phyloP scores from a whole-genome alignment of 192 early-diverging fungal species.

The Hyaloraphidium curvatum region DNA sequence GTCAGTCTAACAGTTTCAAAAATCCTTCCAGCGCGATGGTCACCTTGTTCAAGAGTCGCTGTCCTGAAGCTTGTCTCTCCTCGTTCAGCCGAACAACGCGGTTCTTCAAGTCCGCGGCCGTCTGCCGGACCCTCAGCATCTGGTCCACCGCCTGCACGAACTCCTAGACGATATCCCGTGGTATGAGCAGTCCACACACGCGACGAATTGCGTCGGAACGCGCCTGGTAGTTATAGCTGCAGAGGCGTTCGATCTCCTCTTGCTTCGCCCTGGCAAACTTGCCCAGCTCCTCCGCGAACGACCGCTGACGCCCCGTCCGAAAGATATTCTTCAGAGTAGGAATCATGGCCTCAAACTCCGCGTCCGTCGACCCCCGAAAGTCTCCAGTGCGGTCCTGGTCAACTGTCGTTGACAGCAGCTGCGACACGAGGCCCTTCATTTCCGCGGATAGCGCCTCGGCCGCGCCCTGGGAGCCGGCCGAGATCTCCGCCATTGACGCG shows the following conservation, averaged over 20 bases:
- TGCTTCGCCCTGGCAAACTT: slow-evolving; percentile 73
- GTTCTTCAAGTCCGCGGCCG: slow-evolving; percentile 60
- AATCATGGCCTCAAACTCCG: no score
- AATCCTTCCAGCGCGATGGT: slow-evolving; percentile 60
- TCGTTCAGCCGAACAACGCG: slow-evolving; percentile 72
- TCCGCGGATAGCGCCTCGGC: no score
- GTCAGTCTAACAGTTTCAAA: no score
- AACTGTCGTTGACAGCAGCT: no score
- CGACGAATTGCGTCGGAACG: not conserved
- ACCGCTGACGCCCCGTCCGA: slow-evolving; percentile 61
- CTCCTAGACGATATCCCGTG: slow-evolving; percentile 28
- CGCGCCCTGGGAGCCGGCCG: no score
- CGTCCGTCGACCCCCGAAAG: no score
- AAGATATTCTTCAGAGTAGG: slow-evolving; percentile 68
- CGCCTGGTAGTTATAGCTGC: slow-evolving; percentile 87
- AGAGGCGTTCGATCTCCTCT: slow-evolving; percentile 92
- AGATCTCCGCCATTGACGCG: no score
- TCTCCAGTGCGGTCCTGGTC: no score
- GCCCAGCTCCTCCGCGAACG: slow-evolving; percentile 70
- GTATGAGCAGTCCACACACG: not conserved
- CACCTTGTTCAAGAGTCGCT: slow-evolving; percentile 57
- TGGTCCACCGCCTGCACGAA: slow-evolving; percentile 89
- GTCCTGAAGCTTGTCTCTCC: slow-evolving; percentile 65
- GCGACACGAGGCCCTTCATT: no score
- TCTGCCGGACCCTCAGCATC: slow-evolving; percentile 80